Conservation (phyloP, 2,329 filamentous ascomycete species). For the Spiromastix sp. region DNA sequence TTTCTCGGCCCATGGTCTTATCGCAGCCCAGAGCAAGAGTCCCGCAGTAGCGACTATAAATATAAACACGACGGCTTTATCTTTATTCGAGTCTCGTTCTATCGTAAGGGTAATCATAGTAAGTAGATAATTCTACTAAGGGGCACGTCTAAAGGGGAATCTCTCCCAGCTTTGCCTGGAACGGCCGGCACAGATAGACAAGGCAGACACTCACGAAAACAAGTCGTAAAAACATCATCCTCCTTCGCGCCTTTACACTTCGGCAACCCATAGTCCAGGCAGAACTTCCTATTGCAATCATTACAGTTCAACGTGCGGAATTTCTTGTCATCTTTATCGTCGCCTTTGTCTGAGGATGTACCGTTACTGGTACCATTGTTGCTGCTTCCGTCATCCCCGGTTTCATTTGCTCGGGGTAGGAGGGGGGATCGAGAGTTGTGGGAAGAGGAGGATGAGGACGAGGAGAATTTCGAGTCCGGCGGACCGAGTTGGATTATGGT, state of each 20-base stretch:
- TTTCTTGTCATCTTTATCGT: conserved; percentile 21
- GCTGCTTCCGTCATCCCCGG: conserved; percentile 8
- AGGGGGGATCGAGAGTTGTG: conserved; percentile 5
- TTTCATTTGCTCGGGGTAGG: conserved; percentile 10
- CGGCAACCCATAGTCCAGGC: conserved; percentile 50
- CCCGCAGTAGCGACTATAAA: conserved; percentile 55
- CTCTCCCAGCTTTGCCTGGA: background rate
- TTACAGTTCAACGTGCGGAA: conserved; percentile 45
- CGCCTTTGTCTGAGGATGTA: background rate
- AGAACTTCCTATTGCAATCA: conserved; percentile 59
- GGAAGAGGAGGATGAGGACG: conserved; percentile 8
- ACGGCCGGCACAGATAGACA: background rate
- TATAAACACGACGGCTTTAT: conserved; percentile 54
- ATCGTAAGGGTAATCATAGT: background rate
- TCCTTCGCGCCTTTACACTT: conserved; percentile 53
- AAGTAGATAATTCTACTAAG: background rate
- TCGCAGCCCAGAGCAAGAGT: conserved; percentile 48
- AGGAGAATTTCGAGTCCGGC: conserved; percentile 20
- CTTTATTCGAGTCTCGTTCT: conserved; percentile 58
- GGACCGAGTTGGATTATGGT: conserved; percentile 56
- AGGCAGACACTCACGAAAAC: conserved; percentile 45
- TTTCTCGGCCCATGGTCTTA: conserved; percentile 49
- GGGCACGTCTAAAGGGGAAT: background rate
- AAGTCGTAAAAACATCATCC: conserved; percentile 55
- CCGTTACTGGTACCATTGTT: conserved; percentile 3